Evolutionary conservation across 768 basidiomycete genomes (phyloP).

Genomic region (Xerocomellus chrysenteron): DNA sequence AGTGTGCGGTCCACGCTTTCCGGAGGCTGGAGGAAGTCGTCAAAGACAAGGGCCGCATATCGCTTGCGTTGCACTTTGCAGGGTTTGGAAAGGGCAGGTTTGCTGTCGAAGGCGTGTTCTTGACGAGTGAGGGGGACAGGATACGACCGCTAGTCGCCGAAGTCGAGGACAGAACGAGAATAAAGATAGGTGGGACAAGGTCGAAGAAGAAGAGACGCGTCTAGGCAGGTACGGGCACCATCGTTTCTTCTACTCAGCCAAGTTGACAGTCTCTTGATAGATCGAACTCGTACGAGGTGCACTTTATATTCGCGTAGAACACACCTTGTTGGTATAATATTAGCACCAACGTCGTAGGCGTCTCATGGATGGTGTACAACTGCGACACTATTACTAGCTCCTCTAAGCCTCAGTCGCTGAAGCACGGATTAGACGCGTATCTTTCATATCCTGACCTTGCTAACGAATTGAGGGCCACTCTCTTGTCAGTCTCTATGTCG

Average conservation of each 20-base stretch:
- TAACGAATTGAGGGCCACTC: conserved; percentile 76
- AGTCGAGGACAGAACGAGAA: conserved; percentile 81
- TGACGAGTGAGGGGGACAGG: conserved; percentile 69
- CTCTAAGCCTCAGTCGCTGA: conserved; percentile 19
- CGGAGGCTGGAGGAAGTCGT: conserved; percentile 49
- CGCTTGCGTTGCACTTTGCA: conserved; percentile 69
- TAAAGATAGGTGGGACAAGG: conserved; percentile 92
- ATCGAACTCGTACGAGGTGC: background rate
- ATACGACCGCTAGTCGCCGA: conserved; percentile 58
- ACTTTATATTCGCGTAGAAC: conserved; percentile 3
- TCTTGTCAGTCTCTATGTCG: conserved; percentile 93
- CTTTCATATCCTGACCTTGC: conserved; percentile 68
- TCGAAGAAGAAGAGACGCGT: conserved; percentile 79
- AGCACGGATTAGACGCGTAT: conserved; percentile 47
- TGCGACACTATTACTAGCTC: background rate
- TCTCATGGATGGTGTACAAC: conserved; percentile 7
- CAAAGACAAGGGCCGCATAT: conserved; percentile 38
- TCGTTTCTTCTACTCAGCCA: background rate
- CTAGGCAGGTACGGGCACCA: conserved; percentile 44
- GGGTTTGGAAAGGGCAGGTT: conserved; percentile 90
- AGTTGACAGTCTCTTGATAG: background rate
- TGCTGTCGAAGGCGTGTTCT: conserved; percentile 73
- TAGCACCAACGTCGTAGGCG: background rate
- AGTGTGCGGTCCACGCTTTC: conserved; percentile 77
- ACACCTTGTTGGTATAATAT: conserved; percentile 2